Percentiles rank a stretch among this genome's conserved stretches.
These are phyloP conservation scores for Penicillium taxi DNA, from an alignment of 495 filamentous ascomycete genomes.

Conservation along the genomic window DNA sequence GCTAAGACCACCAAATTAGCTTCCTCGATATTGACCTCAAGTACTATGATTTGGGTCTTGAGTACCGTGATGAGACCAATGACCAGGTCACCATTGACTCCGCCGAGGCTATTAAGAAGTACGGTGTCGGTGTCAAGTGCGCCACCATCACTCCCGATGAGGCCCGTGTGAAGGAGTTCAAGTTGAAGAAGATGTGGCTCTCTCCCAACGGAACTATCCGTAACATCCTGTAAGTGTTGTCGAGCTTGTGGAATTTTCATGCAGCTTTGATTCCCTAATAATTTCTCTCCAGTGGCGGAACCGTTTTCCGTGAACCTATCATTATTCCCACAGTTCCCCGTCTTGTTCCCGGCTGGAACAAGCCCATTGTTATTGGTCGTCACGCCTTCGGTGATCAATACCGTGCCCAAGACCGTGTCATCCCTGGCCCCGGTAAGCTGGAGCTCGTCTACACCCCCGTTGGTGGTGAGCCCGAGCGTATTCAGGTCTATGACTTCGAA, in stretches of 20 bases:
- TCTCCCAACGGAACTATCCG: conserved; percentile 97
- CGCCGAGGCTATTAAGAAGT: conserved; percentile 97
- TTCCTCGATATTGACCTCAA: conserved; percentile 97
- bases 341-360: conserved; percentile 92
- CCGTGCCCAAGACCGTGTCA: conserved; percentile 83
- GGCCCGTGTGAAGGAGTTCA: conserved; percentile 91
- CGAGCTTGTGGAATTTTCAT: background rate
- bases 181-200: conserved; percentile 99
- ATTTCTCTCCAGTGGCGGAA: conserved; percentile 70
- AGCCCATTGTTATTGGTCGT: conserved; percentile 96
- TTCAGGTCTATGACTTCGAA: conserved; percentile 87
- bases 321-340: conserved; percentile 88
- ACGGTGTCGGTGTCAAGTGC: conserved; percentile 97
- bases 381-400: conserved; percentile 99
- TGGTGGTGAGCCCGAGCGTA: conserved; percentile 71
- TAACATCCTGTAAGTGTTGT: conserved; percentile 62
- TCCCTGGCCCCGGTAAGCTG: conserved; percentile 72
- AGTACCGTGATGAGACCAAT: conserved; percentile 91
- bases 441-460: conserved; percentile 88
- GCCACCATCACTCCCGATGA: conserved; percentile 98
- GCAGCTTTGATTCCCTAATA: background rate
- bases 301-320: conserved; percentile 97
- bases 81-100: conserved; percentile 92
- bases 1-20: conserved; percentile 19
- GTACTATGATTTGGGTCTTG: conserved; percentile 95